Conservation (phyloP, 2,329 filamentous ascomycete species). For the Colletotrichum godetiae region DNA sequence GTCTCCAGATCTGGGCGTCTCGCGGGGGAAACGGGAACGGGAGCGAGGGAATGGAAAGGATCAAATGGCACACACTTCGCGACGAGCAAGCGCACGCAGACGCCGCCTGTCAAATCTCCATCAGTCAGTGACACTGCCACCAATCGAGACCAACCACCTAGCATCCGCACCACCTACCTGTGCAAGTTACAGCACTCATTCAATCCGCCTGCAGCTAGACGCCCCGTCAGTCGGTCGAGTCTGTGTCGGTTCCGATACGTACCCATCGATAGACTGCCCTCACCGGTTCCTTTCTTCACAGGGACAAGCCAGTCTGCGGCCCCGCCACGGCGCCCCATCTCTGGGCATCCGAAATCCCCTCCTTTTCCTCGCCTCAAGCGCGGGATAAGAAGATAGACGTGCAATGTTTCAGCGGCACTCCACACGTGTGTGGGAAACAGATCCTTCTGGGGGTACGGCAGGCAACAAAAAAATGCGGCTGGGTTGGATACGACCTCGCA, state of each 20-base stretch:
- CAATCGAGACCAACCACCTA: not conserved
- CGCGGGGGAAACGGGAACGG: not conserved
- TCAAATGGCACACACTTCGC: not conserved
- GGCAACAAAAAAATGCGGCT: not conserved
- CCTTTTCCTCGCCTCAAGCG: not conserved
- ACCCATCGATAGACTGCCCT: not conserved
- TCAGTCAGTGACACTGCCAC: not conserved
- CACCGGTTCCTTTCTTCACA: not conserved
- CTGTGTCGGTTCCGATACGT: not conserved
- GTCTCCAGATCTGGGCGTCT: not conserved
- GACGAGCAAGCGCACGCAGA: not conserved
- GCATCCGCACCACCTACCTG: no score
- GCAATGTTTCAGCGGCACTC: constrained; percentile 20
- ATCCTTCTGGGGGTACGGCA: not conserved
- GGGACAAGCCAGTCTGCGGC: constrained; percentile 12
- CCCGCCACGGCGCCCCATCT: not conserved
- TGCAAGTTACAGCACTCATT: not conserved
- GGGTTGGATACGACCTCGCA: not conserved
- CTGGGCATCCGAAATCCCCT: constrained; percentile 24
- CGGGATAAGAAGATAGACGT: constrained; percentile 6
- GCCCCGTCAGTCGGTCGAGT: not conserved
- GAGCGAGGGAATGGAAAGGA: not conserved
- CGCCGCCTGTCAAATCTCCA: not conserved
- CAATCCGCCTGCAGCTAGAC: not conserved
- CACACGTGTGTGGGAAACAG: constrained; percentile 13